phyloP scores from a whole-genome alignment of 345 rosid genomes.

The Hibiscus trionum region DNA sequence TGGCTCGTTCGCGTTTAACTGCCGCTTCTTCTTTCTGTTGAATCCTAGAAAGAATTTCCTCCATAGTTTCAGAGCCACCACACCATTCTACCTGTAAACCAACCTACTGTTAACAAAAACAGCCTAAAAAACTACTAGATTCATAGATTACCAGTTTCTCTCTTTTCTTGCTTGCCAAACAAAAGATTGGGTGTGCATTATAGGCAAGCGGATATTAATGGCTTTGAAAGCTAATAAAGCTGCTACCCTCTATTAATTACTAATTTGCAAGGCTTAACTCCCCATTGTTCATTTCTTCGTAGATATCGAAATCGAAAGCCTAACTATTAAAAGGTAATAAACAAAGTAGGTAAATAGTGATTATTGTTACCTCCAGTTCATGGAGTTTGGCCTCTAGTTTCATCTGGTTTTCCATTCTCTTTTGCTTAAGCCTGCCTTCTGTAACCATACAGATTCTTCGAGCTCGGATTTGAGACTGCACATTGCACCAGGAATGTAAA shows the following conservation, averaged over 20 bases:
- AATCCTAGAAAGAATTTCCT: slow-evolving; percentile 62
- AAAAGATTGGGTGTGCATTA: neutral
- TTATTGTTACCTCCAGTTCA: slow-evolving; percentile 44
- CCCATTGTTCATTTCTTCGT: no score
- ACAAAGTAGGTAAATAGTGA: neutral
- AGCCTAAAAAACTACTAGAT: neutral
- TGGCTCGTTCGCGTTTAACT: slow-evolving; percentile 70
- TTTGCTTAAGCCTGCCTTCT: slow-evolving; percentile 57
- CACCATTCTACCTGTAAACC: slow-evolving; percentile 66
- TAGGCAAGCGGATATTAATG: no score
- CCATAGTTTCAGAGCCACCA: slow-evolving; percentile 71
- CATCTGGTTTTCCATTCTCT: slow-evolving; percentile 58
- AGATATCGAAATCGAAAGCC: neutral
- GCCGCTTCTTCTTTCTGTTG: slow-evolving; percentile 84
- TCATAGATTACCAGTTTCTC: neutral
- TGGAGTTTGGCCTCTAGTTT: slow-evolving; percentile 71
- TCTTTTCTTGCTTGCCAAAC: neutral
- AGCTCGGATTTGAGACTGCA: slow-evolving; percentile 55
- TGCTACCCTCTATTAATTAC: neutral
- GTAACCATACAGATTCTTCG: slow-evolving; percentile 67
- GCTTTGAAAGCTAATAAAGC: neutral
- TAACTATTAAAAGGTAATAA: neutral
- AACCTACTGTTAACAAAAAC: neutral
- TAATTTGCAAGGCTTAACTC: neutral
- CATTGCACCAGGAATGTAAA: slow-evolving; percentile 71